Base-by-base conservation (phyloP, 2,329 filamentous ascomycete genomes). In the Didymella keratinophila region DNA sequence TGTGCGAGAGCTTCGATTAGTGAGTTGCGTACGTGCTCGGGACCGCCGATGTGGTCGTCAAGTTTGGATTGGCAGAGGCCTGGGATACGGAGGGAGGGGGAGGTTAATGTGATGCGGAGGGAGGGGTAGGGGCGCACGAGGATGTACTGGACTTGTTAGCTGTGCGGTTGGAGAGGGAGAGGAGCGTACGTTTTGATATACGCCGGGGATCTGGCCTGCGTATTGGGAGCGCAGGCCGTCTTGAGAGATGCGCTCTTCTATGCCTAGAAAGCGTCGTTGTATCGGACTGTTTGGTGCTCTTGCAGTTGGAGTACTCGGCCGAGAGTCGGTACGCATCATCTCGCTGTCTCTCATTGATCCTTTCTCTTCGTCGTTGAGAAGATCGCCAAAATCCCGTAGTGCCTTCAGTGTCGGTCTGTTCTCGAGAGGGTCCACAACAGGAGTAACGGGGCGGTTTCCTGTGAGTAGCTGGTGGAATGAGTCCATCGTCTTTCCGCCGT, bases 401-500 rank as follows among this genome's bases (percentile, higher is more conserved):
- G 63, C 58, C 34, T 59, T 67, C 12, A 71, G 54, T 10, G 70
- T 65, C 1, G 63, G 57, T 39, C 64, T 69, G 9, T 59, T 52
- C 6, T 61, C 58, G 27, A 68, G 52, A n/a, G 54, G 44, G 16
- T 70, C 63, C 23, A 27, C 7, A 7, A 37, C 44, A 45, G 70
- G 60, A 44, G 51, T 32, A 16, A 11, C 23, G 12, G 46, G 30
- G 12, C 48, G 36, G 25, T 72, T 67, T 34, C 67, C 53, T 14
- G 54, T 60, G 2, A 83, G 76, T 2, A 88, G 76, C 3, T 78
- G 77, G 44, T 81, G 78, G 16, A 90, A 78, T 0, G 86, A 86
- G 18, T 88, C 86, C 48, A 91, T 81, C 14, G 87, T 87, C 2
- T 83, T 82, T 58, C 84, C 87, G 39, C 88, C 86, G 66, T 87